Conservation (phyloP, 805 yeast species). For the Wickerhamiella spandovensis region DNA sequence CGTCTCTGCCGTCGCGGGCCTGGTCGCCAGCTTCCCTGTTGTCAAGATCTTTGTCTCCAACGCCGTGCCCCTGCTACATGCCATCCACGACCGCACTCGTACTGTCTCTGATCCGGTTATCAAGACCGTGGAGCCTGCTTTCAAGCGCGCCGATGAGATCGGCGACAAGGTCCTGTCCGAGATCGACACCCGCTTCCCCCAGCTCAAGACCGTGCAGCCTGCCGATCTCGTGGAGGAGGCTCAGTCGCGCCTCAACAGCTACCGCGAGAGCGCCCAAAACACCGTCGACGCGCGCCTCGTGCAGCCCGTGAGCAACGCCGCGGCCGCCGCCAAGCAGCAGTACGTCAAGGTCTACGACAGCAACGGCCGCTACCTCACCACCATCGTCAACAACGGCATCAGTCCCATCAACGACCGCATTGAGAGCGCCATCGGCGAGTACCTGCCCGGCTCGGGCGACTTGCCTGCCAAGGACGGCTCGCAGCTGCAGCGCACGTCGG, state of each 20-base stretch:
- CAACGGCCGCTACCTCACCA: slow-evolving; percentile 45
- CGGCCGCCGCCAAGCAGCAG: slow-evolving; percentile 36
- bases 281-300: slow-evolving; percentile 36
- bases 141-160: slow-evolving; percentile 36
- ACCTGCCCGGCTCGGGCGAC: slow-evolving; percentile 32
- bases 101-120: slow-evolving; percentile 25
- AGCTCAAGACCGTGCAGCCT: slow-evolving; percentile 46
- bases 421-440: slow-evolving; percentile 31
- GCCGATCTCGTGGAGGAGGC: slow-evolving; percentile 33
- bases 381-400: slow-evolving; percentile 49
- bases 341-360: slow-evolving; percentile 41
- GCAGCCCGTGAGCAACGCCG: slow-evolving; percentile 28
- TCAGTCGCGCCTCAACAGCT: slow-evolving; percentile 26
- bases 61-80: slow-evolving; percentile 44
- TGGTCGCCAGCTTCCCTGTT: slow-evolving; percentile 45
- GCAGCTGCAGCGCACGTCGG: slow-evolving; percentile 9
- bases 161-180: slow-evolving; percentile 42
- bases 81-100: slow-evolving; percentile 21
- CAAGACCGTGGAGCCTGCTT: slow-evolving; percentile 32
- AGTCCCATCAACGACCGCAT: slow-evolving; percentile 47
- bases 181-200: slow-evolving; percentile 49
- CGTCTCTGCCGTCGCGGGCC: slow-evolving; percentile 43
- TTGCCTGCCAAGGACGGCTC: slow-evolving; percentile 21
- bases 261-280: slow-evolving; percentile 22
- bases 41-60: slow-evolving; percentile 46